Conservation (phyloP, 805 yeast species). For the Zygoascus tannicola region DNA sequence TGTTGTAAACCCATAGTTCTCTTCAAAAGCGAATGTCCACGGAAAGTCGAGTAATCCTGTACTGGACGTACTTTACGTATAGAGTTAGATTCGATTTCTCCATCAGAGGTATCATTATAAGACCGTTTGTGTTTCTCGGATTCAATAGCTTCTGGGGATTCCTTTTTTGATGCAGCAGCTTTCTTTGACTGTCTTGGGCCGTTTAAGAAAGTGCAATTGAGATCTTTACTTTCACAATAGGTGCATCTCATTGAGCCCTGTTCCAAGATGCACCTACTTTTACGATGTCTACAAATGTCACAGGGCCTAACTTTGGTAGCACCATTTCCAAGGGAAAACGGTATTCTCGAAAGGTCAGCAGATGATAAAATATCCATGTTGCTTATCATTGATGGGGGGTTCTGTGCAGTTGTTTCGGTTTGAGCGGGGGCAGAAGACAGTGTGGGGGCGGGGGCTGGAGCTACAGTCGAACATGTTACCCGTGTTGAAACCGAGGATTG, state of each 20-base stretch:
- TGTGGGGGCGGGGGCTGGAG: no score
- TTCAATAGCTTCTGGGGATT: constrained; percentile 11
- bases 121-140: neutral
- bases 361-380: neutral
- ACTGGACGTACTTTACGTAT: constrained; percentile 39
- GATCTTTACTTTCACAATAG: constrained; percentile 64
- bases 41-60: constrained; percentile 57
- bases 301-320: constrained; percentile 44
- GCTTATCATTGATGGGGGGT: neutral
- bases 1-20: constrained; percentile 69
- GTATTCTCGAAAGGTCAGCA: neutral
- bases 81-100: neutral
- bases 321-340: constrained; percentile 3
- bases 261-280: constrained; percentile 67
- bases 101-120: neutral
- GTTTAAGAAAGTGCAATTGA: constrained; percentile 68
- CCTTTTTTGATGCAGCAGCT: constrained; percentile 3
- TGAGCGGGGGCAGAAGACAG: neutral
- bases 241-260: constrained; percentile 47
- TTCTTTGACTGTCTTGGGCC: constrained; percentile 34
- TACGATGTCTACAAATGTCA: constrained; percentile 74
- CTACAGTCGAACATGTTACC: no score
- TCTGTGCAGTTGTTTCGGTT: neutral
- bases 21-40: constrained; percentile 54
- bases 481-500: no score